Percentiles rank a stretch among this genome's conserved stretches.
Conservation (phyloP, 2,329 filamentous ascomycete genomes). For the Verticillium longisporum region DNA sequence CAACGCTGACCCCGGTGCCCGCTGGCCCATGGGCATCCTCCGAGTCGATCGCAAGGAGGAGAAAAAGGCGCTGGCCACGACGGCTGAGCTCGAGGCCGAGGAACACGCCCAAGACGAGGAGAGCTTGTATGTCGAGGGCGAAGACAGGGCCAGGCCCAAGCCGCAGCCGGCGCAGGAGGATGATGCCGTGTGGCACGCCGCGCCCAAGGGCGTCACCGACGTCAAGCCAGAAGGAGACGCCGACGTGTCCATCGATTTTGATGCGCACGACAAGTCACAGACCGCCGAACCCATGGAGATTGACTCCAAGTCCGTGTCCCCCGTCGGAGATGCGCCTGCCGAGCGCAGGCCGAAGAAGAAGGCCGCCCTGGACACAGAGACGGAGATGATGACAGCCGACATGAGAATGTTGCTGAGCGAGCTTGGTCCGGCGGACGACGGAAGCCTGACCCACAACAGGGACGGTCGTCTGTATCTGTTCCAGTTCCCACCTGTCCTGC, state of each 20-base stretch:
- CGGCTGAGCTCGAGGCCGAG: conserved; percentile 50
- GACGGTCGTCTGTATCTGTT: conserved; percentile 56
- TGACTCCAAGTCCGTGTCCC: neutral
- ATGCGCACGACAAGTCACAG: conserved; percentile 19
- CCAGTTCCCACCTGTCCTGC: conserved; percentile 57
- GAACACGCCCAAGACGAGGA: conserved; percentile 41
- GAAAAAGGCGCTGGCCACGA: conserved; percentile 45
- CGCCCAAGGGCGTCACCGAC: conserved; percentile 23
- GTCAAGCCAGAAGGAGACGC: conserved; percentile 35
- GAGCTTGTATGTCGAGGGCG: conserved; percentile 36
- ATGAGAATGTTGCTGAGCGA: conserved; percentile 35
- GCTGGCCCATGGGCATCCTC: conserved; percentile 50
- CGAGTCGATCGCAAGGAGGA: conserved; percentile 47
- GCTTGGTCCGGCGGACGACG: conserved; percentile 25
- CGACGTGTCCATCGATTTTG: conserved; percentile 34
- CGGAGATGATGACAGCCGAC: conserved; percentile 29
- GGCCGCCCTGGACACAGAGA: conserved; percentile 26
- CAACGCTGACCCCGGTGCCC: conserved; percentile 9
- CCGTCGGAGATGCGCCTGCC: conserved; percentile 8
- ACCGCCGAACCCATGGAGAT: conserved; percentile 16
- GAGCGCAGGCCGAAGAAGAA: conserved; percentile 19
- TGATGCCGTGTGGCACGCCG: conserved; percentile 36
- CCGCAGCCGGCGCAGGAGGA: conserved; percentile 21
- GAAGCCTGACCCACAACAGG: conserved; percentile 10
- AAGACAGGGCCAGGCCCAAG: conserved; percentile 17